These are phyloP conservation scores for Auricularia cornea DNA, from an alignment of 768 basidiomycete species.

Conservation along the genomic window DNA sequence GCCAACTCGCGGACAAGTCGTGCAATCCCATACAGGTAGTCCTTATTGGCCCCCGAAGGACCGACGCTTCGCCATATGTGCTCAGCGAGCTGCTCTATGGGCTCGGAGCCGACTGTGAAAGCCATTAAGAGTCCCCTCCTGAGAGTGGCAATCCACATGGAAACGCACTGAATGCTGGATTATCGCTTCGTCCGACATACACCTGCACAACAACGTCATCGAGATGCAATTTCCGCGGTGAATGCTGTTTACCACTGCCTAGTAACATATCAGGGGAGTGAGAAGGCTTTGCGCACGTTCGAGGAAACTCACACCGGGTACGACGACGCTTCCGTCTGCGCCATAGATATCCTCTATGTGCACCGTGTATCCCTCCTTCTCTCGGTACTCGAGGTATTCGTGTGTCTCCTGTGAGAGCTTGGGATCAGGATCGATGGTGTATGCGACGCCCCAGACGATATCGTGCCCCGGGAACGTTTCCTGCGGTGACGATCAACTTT, in stretches of 20 bases:
- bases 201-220: conserved; percentile 35
- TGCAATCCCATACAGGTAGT: conserved; percentile 77
- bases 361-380: conserved; percentile 47
- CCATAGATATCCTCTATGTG: neutral
- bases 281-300: neutral
- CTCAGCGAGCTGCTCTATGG: conserved; percentile 56
- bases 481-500: conserved; percentile 28
- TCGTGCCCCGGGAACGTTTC: conserved; percentile 66
- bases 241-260: no score
- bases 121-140: no score
- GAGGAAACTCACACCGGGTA: neutral
- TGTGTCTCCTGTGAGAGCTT: conserved; percentile 7
- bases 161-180: conserved; percentile 75
- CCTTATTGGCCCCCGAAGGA: conserved; percentile 89
- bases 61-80: conserved; percentile 70
- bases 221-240: neutral
- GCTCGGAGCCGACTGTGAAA: conserved; percentile 69
- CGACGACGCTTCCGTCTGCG: neutral
- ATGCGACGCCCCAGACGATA: conserved; percentile 85
- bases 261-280: conserved; percentile 6
- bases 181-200: conserved; percentile 81
- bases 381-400: conserved; percentile 55
- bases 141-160: no score
- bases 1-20: conserved; percentile 65
- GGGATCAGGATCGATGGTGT: conserved; percentile 67